Evolutionary conservation across 495 filamentous ascomycete genomes (phyloP), one percentile per base, ranked within the genome.

Genomic region (Platismatia glauca): DNA sequence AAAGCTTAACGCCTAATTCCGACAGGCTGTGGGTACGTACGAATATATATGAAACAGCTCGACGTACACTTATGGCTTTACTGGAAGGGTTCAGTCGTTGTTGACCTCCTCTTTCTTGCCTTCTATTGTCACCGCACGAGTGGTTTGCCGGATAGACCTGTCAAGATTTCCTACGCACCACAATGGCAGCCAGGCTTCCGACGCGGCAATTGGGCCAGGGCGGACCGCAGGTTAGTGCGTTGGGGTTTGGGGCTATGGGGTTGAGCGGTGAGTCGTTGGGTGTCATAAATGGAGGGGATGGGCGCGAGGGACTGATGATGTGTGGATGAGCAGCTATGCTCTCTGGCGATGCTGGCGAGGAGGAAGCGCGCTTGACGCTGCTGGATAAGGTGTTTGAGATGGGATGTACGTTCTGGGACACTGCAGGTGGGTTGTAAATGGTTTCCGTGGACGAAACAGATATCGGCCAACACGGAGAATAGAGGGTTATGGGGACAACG

Each of bases 211-310:
- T 86, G 1, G 83, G 84, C 59, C 75, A 71, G 35, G 74, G 81
- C 63, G 83, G 84, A 0, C 84, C 84, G 44, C 61, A 73, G 34
- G 77, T 86, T 20, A 64, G 79, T 8, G 77, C 77, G 11, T 62
- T 85, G 7, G 84, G 84, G 24, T 74, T 80, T n/a, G 84, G 84
- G 4, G 65, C 79, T n/a, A 85, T 85, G 84, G 81, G 81, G 27
- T 64, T 78, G 22, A 60, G 58, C 15, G 15, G 58, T 60, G 24
- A 53, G 58, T 34, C 11, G n/a, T n/a, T n/a, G n/a, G n/a, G n/a
- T n/a, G n/a, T n/a, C n/a, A n/a, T n/a, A n/a, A n/a, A n/a, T n/a
- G n/a, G n/a, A n/a, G n/a, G n/a, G n/a, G n/a, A n/a, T n/a, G n/a
- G n/a, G n/a, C n/a, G n/a, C 11, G 35, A 37, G 35, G 22, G 4